Conservation (phyloP, 257 asterid genomes). For the Solanum ossicruentum region DNA sequence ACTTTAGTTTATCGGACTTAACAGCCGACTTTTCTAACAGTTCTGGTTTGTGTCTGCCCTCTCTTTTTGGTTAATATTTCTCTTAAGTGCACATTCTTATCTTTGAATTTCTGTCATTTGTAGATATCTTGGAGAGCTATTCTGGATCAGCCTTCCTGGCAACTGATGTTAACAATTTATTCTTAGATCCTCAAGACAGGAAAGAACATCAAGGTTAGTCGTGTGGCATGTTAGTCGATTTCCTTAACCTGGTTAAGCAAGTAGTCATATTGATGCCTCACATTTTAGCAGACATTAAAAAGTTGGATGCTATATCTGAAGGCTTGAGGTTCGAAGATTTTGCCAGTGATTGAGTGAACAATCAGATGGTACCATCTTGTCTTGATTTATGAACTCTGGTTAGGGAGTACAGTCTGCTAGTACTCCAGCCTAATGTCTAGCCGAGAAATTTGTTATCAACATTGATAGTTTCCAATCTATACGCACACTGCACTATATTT, state of each 20-base stretch:
- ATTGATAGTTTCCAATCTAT: not conserved
- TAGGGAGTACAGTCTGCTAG: not conserved
- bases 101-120: not conserved
- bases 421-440: not conserved
- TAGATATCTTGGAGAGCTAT: conserved; percentile 74
- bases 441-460: not conserved
- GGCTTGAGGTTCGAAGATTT: conserved; percentile 45
- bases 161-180: conserved; percentile 31
- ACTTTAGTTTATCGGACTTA: conserved; percentile 81
- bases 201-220: conserved; percentile 51
- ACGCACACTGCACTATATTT: not conserved
- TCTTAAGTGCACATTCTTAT: not conserved
- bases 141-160: conserved; percentile 63
- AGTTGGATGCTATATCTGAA: conserved; percentile 46
- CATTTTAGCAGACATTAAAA: conserved; percentile 29
- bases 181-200: conserved; percentile 34
- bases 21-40: conserved; percentile 71
- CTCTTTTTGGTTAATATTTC: not conserved
- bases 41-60: conserved; percentile 32
- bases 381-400: not conserved
- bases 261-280: not conserved
- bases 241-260: not conserved
- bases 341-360: conserved; percentile 26
- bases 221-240: not conserved
- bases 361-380: conserved; percentile 5